Evolutionary conservation across 2,329 filamentous ascomycete species (phyloP), one percentile per base, ranked within the genome.

Genomic region (Simplicillium aogashimaense): DNA sequence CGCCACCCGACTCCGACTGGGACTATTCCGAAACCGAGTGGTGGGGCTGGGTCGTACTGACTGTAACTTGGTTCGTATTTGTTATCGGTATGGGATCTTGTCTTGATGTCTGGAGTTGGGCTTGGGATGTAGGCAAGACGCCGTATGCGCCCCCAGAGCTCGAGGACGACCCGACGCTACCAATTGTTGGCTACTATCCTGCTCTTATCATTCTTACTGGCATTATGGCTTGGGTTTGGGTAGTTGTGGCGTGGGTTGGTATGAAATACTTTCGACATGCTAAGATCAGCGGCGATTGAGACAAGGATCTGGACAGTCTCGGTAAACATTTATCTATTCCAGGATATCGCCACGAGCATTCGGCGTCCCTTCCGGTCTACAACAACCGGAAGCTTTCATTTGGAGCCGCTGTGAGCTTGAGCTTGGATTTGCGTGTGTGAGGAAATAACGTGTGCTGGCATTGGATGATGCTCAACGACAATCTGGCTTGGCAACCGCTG

Each of bases 221-320:
- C 36, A 86, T 98, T 20, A 95, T 98, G 86, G 88, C 89, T 14
- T 98, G 92, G 92, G 87, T 97, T 6, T 98, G 92, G 92, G 92
- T 97, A 14, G 79, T 95, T 11, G 81, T 94, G 43, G 92, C 94
- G 10, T 98, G 92, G 92, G 83, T 97, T 37, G 92, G 92, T 17
- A 97, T 98, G 90, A 98, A 98, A 60, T 97, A 97, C 61, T 98
- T 98, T 57, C 80, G 89, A 51, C 92, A 98, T 69, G 90, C 92
- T 29, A 95, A 95, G 66, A 94, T 97, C 43, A 76, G 67, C 42
- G 73, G 73, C 28, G 75, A 79, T 55, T 86, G 50, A 64, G 20
- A 9, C 6, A 25, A 25, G 20, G 6, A 5, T 5, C 9, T 25
- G 9, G 5, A 25, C 9, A 25, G 6, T 25, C 20, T n/a, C n/a